A percentile compares a stretch with the other conserved stretches of the same genome.
Evolutionary conservation across 805 yeast species (phyloP).

Genomic region (Nakazawaea molendinolei): DNA sequence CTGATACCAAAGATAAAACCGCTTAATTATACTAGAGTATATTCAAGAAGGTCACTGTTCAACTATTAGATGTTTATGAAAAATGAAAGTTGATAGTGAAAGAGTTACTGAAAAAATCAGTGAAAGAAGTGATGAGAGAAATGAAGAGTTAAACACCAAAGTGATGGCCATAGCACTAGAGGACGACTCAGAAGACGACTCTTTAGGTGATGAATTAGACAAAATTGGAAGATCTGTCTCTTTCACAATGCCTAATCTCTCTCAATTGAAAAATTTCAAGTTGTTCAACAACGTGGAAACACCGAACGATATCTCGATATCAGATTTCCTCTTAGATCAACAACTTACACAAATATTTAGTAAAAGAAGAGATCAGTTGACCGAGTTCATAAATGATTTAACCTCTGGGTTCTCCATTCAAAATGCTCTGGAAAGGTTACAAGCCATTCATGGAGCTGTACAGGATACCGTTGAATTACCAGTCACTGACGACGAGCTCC

Average conservation of each 20-base stretch:
- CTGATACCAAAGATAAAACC: no score
- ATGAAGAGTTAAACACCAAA: no score
- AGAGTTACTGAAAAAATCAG: no score
- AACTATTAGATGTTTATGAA: no score
- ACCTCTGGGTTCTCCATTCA: conserved; percentile 39
- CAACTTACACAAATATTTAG: conserved; percentile 15
- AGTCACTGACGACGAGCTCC: conserved; percentile 38
- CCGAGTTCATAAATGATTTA: conserved; percentile 32
- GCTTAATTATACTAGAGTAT: no score
- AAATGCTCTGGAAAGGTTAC: conserved; percentile 47
- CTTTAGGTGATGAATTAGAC: conserved; percentile 41
- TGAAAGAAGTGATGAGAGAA: conserved; percentile 1
- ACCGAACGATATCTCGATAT: neutral
- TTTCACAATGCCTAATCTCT: conserved; percentile 23
- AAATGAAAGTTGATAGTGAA: no score
- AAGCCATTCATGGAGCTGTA: conserved; percentile 36
- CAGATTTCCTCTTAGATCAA: conserved; percentile 3
- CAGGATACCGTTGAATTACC: conserved; percentile 43
- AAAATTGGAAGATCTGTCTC: conserved; percentile 37
- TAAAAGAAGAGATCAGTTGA: conserved; percentile 31
- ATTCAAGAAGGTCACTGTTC: no score
- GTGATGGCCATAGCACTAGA: no score
- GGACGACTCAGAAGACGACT: conserved; percentile 27
- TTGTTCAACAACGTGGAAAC: conserved; percentile 3
- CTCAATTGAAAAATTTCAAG: conserved; percentile 16